These are phyloP conservation scores for Colletotrichum plurivorum DNA, from an alignment of 2,329 filamentous ascomycete species.

Conservation along the genomic window DNA sequence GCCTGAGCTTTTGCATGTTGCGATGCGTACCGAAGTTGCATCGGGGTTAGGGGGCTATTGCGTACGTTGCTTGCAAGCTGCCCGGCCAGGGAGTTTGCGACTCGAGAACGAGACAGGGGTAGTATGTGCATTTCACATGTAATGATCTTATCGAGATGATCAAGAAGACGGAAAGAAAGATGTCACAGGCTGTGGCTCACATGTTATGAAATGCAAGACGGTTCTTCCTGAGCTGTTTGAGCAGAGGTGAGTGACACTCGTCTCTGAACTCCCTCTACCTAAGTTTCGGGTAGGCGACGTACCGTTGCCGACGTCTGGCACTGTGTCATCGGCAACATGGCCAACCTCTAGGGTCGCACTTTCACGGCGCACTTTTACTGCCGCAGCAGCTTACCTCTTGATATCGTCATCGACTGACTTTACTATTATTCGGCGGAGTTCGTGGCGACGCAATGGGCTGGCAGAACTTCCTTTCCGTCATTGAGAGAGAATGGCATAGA, in stretches of 20 bases:
- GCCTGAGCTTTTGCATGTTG: background rate
- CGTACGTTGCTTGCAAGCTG: background rate
- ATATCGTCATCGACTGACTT: no score
- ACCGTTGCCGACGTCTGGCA: slow-evolving; percentile 22
- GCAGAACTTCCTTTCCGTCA: no score
- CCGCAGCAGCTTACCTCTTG: no score
- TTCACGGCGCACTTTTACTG: no score
- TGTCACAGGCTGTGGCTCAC: no score
- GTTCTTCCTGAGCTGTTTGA: background rate
- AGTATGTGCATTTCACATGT: background rate
- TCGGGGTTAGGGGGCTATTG: background rate
- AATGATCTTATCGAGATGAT: no score
- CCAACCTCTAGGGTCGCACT: background rate
- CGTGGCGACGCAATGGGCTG: no score
- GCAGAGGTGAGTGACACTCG: no score
- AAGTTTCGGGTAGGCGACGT: slow-evolving; percentile 5
- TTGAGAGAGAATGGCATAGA: no score
- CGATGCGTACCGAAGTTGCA: background rate
- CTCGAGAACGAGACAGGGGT: background rate
- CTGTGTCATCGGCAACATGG: slow-evolving; percentile 6
- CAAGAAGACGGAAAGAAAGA: no score
- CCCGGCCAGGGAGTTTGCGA: background rate
- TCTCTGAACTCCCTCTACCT: background rate
- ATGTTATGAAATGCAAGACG: background rate
- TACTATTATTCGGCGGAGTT: no score